A percentile compares a stretch with the other conserved stretches of the same genome.
phyloP scores from a whole-genome alignment of 495 filamentous ascomycete species.

The Xylaria sp. region DNA sequence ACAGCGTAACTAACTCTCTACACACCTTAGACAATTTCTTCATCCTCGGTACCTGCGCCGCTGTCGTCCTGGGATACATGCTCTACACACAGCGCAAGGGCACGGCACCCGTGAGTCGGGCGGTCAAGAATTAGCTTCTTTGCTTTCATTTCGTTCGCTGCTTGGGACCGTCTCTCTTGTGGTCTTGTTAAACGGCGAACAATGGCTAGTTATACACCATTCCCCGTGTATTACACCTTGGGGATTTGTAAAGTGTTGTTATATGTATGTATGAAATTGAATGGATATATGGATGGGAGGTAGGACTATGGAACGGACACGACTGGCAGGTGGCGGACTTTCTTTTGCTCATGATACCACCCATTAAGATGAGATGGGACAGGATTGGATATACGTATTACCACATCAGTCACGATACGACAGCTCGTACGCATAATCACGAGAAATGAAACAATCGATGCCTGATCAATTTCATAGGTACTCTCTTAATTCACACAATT shows the following conservation, averaged over 20 bases:
- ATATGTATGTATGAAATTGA: no score
- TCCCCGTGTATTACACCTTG: no score
- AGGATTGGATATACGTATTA: neutral
- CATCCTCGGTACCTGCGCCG: constrained; percentile 56
- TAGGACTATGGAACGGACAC: no score
- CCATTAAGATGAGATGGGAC: neutral
- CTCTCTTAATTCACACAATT: neutral
- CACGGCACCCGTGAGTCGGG: constrained; percentile 30
- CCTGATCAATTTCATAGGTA: neutral
- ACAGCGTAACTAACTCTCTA: neutral
- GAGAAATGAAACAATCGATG: neutral
- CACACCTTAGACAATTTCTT: constrained; percentile 54
- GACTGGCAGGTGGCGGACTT: neutral
- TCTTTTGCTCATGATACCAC: neutral
- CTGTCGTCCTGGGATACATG: constrained; percentile 50
- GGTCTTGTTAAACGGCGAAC: no score
- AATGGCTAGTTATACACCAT: neutral
- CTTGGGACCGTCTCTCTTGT: no score
- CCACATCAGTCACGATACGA: neutral
- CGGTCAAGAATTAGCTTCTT: constrained; percentile 29
- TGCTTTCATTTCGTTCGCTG: neutral
- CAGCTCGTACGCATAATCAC: neutral
- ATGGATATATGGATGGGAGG: no score
- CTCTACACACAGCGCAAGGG: constrained; percentile 49
- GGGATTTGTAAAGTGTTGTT: no score